A percentile compares a stretch with the other conserved stretches of the same genome.
These are phyloP conservation scores for Agarophyton chilense DNA, from an alignment of 23 red algal species.

Conservation along the genomic window DNA sequence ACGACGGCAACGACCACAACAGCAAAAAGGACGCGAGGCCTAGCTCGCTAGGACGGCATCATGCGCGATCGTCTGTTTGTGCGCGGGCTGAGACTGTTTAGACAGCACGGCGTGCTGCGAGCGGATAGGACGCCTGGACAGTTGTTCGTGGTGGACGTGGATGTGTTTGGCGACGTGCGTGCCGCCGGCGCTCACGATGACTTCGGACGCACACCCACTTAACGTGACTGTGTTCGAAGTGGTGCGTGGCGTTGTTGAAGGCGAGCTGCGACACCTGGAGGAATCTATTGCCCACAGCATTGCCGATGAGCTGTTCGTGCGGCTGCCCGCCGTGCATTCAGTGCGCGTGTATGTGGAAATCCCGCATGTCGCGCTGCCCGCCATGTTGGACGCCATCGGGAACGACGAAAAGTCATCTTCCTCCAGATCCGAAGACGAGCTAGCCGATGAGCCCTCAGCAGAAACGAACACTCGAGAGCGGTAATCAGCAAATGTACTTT, in stretches of 20 bases:
- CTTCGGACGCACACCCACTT: slow-evolving; percentile 50
- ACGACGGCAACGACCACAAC: background rate
- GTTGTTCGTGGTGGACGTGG: slow-evolving; percentile 79
- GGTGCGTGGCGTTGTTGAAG: slow-evolving; percentile 35
- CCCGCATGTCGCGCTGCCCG: slow-evolving; percentile 76
- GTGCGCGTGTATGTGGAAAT: slow-evolving; percentile 74
- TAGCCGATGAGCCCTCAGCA: slow-evolving; percentile 31
- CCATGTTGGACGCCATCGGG: slow-evolving; percentile 62
- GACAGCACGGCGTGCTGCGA: slow-evolving; percentile 68
- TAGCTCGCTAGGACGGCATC: background rate
- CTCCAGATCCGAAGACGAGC: slow-evolving; percentile 43
- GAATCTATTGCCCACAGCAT: slow-evolving; percentile 70
- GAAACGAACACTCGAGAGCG: slow-evolving; percentile 21
- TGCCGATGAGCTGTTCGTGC: slow-evolving; percentile 37
- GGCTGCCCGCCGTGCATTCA: background rate
- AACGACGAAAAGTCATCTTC: too few species aligned
- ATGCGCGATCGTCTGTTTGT: slow-evolving; percentile 29
- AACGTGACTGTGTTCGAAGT: slow-evolving; percentile 54
- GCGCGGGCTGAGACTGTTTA: slow-evolving; percentile 68
- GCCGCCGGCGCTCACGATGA: background rate
- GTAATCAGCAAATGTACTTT: slow-evolving; percentile 35
- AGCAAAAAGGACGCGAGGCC: background rate
- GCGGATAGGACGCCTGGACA: slow-evolving; percentile 77
- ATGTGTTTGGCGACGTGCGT: slow-evolving; percentile 28
- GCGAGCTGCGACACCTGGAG: slow-evolving; percentile 39